A percentile compares a stretch with the other conserved stretches of the same genome.
These are phyloP conservation scores for Suillus sp. DNA, from an alignment of 768 basidiomycete genomes.

Conservation along the genomic window DNA sequence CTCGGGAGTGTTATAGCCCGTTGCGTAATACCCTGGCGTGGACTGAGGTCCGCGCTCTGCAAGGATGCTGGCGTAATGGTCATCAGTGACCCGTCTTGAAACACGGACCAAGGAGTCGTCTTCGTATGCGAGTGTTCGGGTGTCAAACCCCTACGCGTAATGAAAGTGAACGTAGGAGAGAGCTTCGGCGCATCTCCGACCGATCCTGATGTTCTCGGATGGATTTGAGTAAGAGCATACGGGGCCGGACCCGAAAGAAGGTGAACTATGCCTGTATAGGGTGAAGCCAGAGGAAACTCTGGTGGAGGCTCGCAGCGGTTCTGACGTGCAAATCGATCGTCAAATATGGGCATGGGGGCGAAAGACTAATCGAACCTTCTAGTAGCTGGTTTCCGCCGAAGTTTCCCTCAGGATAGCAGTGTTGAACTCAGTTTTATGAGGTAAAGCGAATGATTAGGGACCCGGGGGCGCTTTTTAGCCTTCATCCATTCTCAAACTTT, in stretches of 20 bases:
- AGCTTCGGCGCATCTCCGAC: too few species aligned
- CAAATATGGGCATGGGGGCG: slow-evolving; percentile 94
- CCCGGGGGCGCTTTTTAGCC: slow-evolving; percentile 87
- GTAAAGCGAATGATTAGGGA: slow-evolving; percentile 92
- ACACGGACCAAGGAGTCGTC: slow-evolving; percentile 88
- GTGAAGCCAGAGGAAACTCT: slow-evolving; percentile 97
- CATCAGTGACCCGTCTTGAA: slow-evolving; percentile 82
- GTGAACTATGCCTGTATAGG: too few species aligned
- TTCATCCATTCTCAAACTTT: slow-evolving; percentile 82
- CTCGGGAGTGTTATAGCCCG: slow-evolving; percentile 71
- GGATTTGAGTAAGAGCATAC: slow-evolving; percentile 79
- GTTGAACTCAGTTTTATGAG: too few species aligned
- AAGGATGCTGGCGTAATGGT: slow-evolving; percentile 79
- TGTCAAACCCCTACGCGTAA: slow-evolving; percentile 67
- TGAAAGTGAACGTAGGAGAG: slow-evolving; percentile 75
- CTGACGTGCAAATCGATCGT: slow-evolving; percentile 97
- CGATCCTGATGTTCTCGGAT: too few species aligned
- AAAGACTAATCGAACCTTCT: slow-evolving; percentile 96
- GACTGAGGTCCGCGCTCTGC: slow-evolving; percentile 59
- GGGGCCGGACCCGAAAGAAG: slow-evolving; percentile 90
- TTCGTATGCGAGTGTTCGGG: slow-evolving; percentile 80
- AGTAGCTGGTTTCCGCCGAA: too few species aligned
- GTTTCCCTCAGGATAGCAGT: too few species aligned
- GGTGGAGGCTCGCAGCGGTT: slow-evolving; percentile 95
- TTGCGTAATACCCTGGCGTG: too few species aligned